Base-by-base conservation (phyloP, 306 rosid species). In the Acacia confusa region DNA sequence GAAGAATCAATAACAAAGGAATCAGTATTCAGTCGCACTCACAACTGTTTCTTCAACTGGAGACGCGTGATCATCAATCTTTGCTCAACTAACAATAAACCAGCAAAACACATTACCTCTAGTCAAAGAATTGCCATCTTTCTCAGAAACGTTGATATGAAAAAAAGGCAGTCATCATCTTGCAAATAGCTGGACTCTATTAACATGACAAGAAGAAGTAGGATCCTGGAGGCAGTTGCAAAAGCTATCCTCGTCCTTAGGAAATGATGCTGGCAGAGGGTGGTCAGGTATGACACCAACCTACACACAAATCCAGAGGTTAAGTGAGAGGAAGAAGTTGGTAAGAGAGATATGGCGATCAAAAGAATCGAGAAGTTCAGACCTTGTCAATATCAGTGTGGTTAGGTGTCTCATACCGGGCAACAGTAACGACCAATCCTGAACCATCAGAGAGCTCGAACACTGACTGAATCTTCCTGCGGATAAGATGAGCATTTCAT, bases 381-480 rank as follows among this genome's bases (percentile, higher is more conserved):
- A 92, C 98, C 97, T 95, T 92, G 79, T 95, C 91, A 6, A 95
- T 95, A 84, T 95, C 93, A 17, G 86, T 92, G 87, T 91, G 99
- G 14, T 92, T 92, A 63, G 99, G 97, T 55, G 99, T 95, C 88
- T 92, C 97, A 4, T 91, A 95, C 45, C 99, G 97, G 79, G 99
- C 99, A 63, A 92, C 97, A 0, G 99, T 95, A 28, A 95, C 94
- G 77, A 90, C 99, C 88, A 95, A 81, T 80, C 99, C 99, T 1
- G 97, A 95, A 75, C 99, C 97, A 82, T 95, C 99, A 4, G 97
- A 95, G 67, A 95, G 93, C 89, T 90, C 88, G 77, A 93, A 95
- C 78, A 95, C 97, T 9, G 99, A 95, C 80, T 95, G 99, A 82
- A 95, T 95, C 92, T 93, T 95, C 85, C 99, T 93, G 95, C 89